phyloP scores from a whole-genome alignment of 2,329 filamentous ascomycete species.

The Sclerotinia trifoliorum region DNA sequence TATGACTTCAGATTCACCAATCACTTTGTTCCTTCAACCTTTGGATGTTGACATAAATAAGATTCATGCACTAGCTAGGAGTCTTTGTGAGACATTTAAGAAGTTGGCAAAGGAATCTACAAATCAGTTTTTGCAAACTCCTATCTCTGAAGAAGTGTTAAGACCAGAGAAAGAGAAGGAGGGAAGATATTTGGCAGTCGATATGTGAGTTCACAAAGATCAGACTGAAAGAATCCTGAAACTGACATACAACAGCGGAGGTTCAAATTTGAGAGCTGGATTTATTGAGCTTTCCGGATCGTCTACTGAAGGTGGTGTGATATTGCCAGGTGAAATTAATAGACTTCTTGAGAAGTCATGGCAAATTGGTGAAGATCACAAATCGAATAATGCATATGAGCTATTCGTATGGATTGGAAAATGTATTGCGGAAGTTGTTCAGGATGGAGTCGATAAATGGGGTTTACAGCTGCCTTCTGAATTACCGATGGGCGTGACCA shows the following conservation, averaged over 20 bases:
- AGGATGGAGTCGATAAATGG: slow-evolving; percentile 51
- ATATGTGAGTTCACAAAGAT: slow-evolving; percentile 54
- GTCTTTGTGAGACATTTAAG: slow-evolving; percentile 50
- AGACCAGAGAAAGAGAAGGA: slow-evolving; percentile 49
- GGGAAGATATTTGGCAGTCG: slow-evolving; percentile 62
- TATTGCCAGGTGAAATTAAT: slow-evolving; percentile 28
- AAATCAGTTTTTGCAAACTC: slow-evolving; percentile 59
- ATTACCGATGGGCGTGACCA: slow-evolving; percentile 66
- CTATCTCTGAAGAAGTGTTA: slow-evolving; percentile 59
- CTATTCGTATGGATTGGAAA: slow-evolving; percentile 80
- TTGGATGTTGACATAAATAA: slow-evolving; percentile 49
- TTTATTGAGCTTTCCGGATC: slow-evolving; percentile 60
- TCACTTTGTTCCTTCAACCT: slow-evolving; percentile 48
- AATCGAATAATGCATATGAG: slow-evolving; percentile 70
- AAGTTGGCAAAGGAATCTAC: slow-evolving; percentile 52
- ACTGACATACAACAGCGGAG: slow-evolving; percentile 52
- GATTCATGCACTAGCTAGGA: slow-evolving; percentile 49
- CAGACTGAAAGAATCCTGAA: slow-evolving; percentile 5
- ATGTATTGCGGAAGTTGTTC: slow-evolving; percentile 72
- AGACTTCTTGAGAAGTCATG: slow-evolving; percentile 66
- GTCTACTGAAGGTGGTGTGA: slow-evolving; percentile 6
- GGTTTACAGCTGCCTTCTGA: slow-evolving; percentile 43
- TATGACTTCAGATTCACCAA: slow-evolving; percentile 28
- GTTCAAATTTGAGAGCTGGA: slow-evolving; percentile 66
- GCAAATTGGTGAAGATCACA: slow-evolving; percentile 71